These are phyloP conservation scores for Xylaria palmicola DNA, from an alignment of 495 filamentous ascomycete genomes.

Conservation along the genomic window DNA sequence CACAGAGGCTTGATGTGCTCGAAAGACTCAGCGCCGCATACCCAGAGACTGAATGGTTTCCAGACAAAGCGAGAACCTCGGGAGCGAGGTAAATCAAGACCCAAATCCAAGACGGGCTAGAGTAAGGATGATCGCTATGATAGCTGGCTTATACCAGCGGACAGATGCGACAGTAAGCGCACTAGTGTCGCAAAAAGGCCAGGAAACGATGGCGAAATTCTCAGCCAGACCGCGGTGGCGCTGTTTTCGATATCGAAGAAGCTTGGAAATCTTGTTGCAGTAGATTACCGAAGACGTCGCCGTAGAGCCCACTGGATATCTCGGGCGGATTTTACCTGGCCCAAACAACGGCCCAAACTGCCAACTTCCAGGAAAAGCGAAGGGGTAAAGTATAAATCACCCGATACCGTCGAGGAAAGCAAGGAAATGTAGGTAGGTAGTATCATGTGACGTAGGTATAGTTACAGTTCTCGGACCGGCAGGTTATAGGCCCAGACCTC, in stretches of 20 bases:
- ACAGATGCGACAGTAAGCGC: not conserved
- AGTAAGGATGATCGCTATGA: not conserved
- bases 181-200: not conserved
- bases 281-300: not conserved
- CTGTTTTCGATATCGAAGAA: not conserved
- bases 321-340: not conserved
- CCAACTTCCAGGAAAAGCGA: not conserved
- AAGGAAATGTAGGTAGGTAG: not conserved
- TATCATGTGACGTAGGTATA: not conserved
- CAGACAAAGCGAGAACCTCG: not conserved
- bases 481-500: not conserved
- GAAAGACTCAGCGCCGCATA: not conserved
- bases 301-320: not conserved
- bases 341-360: not conserved
- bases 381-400: not conserved
- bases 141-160: not conserved
- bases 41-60: not conserved
- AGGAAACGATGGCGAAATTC: not conserved
- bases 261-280: not conserved
- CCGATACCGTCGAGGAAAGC: not conserved
- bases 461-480: too few relatives aligned
- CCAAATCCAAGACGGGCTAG: not conserved
- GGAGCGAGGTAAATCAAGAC: not conserved
- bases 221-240: not conserved
- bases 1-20: not conserved